Conservation (phyloP, 2,329 filamentous ascomycete genomes). For the Alternaria atra region DNA sequence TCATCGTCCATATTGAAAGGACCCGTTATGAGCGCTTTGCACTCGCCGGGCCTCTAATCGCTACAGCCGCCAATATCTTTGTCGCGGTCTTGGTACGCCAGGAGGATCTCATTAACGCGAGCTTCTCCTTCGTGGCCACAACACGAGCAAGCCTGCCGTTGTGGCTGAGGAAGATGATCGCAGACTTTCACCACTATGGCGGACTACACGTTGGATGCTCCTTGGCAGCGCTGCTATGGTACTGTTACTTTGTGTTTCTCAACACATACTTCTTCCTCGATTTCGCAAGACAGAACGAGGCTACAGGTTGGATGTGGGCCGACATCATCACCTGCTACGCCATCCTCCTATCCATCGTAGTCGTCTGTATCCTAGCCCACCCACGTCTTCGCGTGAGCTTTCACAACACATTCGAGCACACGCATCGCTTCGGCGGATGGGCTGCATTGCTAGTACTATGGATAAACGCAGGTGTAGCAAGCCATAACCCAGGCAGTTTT, state of each 20-base stretch:
- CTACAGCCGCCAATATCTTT: conserved; percentile 47
- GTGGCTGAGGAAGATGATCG: conserved; percentile 31
- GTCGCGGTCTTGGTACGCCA: conserved; percentile 44
- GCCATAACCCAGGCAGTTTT: not conserved
- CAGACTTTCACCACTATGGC: conserved; percentile 45
- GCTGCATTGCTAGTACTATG: conserved; percentile 38
- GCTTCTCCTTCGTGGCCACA: conserved; percentile 41
- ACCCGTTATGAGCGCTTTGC: not conserved
- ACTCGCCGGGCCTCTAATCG: conserved; percentile 26
- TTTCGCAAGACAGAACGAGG: not conserved
- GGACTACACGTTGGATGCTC: conserved; percentile 48
- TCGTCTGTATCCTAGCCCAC: conserved; percentile 38
- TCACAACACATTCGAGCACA: conserved; percentile 49
- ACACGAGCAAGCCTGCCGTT: conserved; percentile 36
- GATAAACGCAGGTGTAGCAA: conserved; percentile 28
- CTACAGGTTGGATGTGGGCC: conserved; percentile 30
- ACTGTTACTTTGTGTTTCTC: conserved; percentile 51
- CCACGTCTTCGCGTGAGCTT: conserved; percentile 33
- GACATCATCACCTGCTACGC: conserved; percentile 26
- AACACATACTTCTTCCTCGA: conserved; percentile 36
- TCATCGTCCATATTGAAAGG: not conserved
- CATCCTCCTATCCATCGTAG: conserved; percentile 27
- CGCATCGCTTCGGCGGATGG: conserved; percentile 50
- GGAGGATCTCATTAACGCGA: conserved; percentile 45
- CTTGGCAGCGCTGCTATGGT: conserved; percentile 53